Evolutionary conservation across 345 rosid species (phyloP).

Genomic region (rapeseed (Brassica napus)): Da-Ae NC_063451.1:40338001-40338500

Average conservation of each 20-base stretch:
- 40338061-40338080: neutral
- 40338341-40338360: neutral
- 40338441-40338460: too few species aligned
- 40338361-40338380: too few species aligned
- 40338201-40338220: neutral
- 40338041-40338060: constrained; percentile 9
- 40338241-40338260: neutral
- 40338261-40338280: neutral
- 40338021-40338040: neutral
- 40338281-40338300: neutral
- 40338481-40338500: too few species aligned
- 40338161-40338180: neutral
- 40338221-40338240: neutral
- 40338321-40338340: neutral
- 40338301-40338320: neutral
- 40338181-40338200: neutral
- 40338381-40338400: too few species aligned
- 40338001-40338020: constrained; percentile 9
- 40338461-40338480: too few species aligned
- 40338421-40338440: constrained; percentile 26
- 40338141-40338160: constrained; percentile 56
- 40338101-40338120: constrained; percentile 64
- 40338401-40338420: too few species aligned
- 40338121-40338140: constrained; percentile 76
- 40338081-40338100: constrained; percentile 27